Evolutionary conservation across 768 basidiomycete species (phyloP), one percentile per base, ranked within the genome.

Genomic region (Psilocybe tampanensis): DNA sequence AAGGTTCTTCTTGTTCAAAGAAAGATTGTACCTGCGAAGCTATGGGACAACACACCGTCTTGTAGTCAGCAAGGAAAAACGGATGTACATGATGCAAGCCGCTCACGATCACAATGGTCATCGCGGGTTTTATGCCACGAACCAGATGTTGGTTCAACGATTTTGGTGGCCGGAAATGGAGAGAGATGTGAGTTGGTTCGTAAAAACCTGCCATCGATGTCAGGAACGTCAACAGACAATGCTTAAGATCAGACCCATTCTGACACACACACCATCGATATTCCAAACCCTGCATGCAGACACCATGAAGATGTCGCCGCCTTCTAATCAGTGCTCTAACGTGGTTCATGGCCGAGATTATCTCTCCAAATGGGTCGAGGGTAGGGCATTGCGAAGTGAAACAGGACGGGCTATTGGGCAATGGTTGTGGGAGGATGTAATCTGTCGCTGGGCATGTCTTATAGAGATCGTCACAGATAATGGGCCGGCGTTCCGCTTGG

Each of bases 61-160:
- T 1, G 56, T 70, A 0, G 44, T 73, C 1, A 33, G 57, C 0
- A 52, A 55, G 2, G 51, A 22, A 0, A 36, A 59, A 9, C 44
- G 58, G 0, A 56, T 66, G 26, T 24, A 50, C 3, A 55, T 72
- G 21, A 15, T 71, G 41, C 54, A 36, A 0, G 44, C 69, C 8
- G 66, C 60, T 21, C 62, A 70, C 24, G 64, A 70, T 32, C 54
- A 64, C 1, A 60, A 60, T 18, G 62, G 69, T 12, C 44, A 44
- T 44, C 2, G 44, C 2, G 44, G 44, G 3, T 44, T 3, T 21
- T 23, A 52, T 42, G 47, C 47, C 2, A 48, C 47, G 8, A 48
- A 17, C 17, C 26, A 15, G 8, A 6, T 48, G 7, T 33, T 48
- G 29, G 6, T 48, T 4, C 26, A 48, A 15, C 11, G 47, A 29